A percentile compares a stretch with the other conserved stretches of the same genome.
These are phyloP conservation scores for Candida caryicola DNA, from an alignment of 805 yeast genomes.

Conservation along the genomic window DNA sequence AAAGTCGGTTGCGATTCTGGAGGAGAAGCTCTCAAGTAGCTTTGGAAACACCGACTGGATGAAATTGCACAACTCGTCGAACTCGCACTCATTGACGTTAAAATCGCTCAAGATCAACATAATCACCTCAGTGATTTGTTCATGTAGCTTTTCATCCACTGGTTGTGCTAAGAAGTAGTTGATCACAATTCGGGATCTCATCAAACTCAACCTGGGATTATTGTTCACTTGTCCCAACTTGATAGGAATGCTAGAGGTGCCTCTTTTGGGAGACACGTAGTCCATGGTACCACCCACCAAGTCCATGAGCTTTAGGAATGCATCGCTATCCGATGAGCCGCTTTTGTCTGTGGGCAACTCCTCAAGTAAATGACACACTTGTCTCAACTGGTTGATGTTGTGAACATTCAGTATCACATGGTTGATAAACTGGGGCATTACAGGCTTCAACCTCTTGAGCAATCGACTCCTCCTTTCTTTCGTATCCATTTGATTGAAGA, in stretches of 20 bases:
- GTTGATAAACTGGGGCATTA: constrained; percentile 6
- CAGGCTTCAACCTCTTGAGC: not conserved
- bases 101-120: constrained; percentile 26
- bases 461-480: not conserved
- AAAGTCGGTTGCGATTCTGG: not conserved
- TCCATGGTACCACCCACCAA: not conserved
- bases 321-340: not conserved
- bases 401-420: constrained; percentile 7
- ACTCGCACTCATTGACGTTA: constrained; percentile 21
- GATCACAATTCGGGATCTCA: constrained; percentile 18
- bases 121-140: constrained; percentile 11
- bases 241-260: constrained; percentile 10
- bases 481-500: constrained; percentile 2
- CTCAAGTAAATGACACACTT: constrained; percentile 1
- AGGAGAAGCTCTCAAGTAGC: constrained; percentile 1
- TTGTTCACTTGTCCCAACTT: constrained; percentile 22
- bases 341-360: not conserved
- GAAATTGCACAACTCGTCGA: constrained; percentile 12
- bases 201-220: constrained; percentile 12
- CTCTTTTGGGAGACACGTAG: not conserved
- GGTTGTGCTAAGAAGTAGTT: constrained; percentile 6
- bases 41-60: constrained; percentile 16
- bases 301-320: not conserved
- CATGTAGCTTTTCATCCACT: not conserved
- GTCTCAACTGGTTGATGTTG: constrained; percentile 5